Conservation (phyloP, 805 yeast genomes). For the Yarrowia deformans region DNA sequence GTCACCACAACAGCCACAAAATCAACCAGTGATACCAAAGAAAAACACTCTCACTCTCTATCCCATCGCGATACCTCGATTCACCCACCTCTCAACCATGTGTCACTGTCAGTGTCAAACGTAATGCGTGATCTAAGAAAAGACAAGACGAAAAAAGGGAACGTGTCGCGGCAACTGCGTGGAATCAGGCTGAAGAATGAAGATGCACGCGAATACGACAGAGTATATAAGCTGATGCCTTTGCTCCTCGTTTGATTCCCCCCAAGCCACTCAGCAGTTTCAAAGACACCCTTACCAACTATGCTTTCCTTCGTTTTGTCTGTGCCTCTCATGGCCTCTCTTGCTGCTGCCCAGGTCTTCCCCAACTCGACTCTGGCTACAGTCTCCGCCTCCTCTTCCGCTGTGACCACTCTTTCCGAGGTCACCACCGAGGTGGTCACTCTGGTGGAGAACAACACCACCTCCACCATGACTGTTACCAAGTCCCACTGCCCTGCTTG, state of each 20-base stretch:
- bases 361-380: slow-evolving; percentile 4
- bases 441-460: neutral
- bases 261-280: neutral
- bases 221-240: neutral
- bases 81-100: too few relatives aligned
- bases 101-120: neutral
- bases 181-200: too few relatives aligned
- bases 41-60: too few relatives aligned
- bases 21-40: too few relatives aligned
- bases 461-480: slow-evolving; percentile 4
- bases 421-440: slow-evolving; percentile 21
- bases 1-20: too few relatives aligned
- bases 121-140: neutral
- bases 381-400: neutral
- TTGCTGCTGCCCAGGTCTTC: slow-evolving; percentile 20
- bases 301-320: slow-evolving; percentile 23
- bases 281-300: neutral
- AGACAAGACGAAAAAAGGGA: neutral
- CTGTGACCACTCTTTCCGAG: neutral
- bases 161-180: neutral
- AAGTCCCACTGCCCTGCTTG: slow-evolving; percentile 8
- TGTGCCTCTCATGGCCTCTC: slow-evolving; percentile 8
- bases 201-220: neutral
- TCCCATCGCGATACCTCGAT: neutral
- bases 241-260: too few relatives aligned